Evolutionary conservation across 2,329 filamentous ascomycete species (phyloP), one percentile per base, ranked within the genome.

Genomic region (Bipolaris cookei): DNA sequence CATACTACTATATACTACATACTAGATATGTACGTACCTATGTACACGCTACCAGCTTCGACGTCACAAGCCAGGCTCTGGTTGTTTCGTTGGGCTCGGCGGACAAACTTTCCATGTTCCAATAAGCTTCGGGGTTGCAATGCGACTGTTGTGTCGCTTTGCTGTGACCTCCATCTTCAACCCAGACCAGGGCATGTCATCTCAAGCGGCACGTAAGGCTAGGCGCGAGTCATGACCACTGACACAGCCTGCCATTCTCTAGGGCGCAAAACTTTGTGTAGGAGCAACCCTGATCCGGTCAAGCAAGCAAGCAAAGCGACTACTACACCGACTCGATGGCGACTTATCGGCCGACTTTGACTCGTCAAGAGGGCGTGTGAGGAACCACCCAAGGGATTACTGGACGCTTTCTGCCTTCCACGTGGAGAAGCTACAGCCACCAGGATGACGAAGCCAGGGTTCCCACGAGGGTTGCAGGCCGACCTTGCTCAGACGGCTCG

Each of bases 251-350:
- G 44, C 50, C 54, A 21, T 28, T 28, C 13, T 42, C 51, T 42
- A 25, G 23, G 23, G 54, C 38, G 39, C 45, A 43, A 48, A 16
- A 44, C 25, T 30, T 37, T 54, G 38, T 54, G 28, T 43, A 54
- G 23, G 37, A 21, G 25, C 23, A 42, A 23, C 20, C 28, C 47
- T 52, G 46, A 37, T 42, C 56, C 56, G 43, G 50, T 56, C 47
- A 30, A 47, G 47, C 25, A 38, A 48, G 32, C n/a, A 52, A 63
- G 42, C 63, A 58, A 62, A 54, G 59, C 66, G 63, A 51, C 32
- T 38, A 56, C 59, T 49, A 59, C 61, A 64, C 61, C 61, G 65
- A 65, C 63, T 69, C 59, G 58, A 59, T 45, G 58, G 62, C 64
- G 57, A 62, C 48, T 44, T 46, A 13, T 50, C 51, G 23, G 37